phyloP scores from a whole-genome alignment of 2,329 filamentous ascomycete species.

The Fusarium praegraminearum region DNA sequence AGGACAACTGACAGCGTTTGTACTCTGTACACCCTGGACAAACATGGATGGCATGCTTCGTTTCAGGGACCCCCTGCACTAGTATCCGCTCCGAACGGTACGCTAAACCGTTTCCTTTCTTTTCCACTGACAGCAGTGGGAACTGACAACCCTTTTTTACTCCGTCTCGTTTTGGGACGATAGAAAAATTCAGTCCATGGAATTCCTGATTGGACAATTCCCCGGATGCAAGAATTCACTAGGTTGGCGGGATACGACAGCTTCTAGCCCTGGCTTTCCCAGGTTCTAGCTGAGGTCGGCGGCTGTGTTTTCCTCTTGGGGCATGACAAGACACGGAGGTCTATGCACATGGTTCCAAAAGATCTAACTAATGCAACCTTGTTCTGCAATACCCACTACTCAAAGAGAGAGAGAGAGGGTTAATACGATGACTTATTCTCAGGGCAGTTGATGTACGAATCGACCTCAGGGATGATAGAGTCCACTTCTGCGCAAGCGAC shows the following conservation, averaged over 20 bases:
- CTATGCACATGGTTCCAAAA: constrained; percentile 12
- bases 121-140: neutral
- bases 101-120: constrained; percentile 2
- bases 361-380: constrained; percentile 30
- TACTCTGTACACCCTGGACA: neutral
- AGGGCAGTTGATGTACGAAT: neutral
- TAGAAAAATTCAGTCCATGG: neutral
- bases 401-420: neutral
- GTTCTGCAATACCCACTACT: neutral
- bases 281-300: constrained; percentile 1
- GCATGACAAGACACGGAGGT: constrained; percentile 9
- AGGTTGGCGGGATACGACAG: neutral
- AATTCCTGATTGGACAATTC: neutral
- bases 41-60: neutral
- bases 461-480: neutral
- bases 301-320: constrained; percentile 1
- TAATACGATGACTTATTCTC: neutral
- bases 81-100: constrained; percentile 11
- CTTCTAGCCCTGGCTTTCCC: neutral
- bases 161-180: constrained; percentile 22
- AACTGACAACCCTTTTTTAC: constrained; percentile 3
- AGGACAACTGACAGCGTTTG: neutral
- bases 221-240: neutral
- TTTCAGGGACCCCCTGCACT: constrained; percentile 17
- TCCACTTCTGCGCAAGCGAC: neutral